phyloP scores from a whole-genome alignment of 73 alveolate genomes.

The Symbiodinium natans region DNA sequence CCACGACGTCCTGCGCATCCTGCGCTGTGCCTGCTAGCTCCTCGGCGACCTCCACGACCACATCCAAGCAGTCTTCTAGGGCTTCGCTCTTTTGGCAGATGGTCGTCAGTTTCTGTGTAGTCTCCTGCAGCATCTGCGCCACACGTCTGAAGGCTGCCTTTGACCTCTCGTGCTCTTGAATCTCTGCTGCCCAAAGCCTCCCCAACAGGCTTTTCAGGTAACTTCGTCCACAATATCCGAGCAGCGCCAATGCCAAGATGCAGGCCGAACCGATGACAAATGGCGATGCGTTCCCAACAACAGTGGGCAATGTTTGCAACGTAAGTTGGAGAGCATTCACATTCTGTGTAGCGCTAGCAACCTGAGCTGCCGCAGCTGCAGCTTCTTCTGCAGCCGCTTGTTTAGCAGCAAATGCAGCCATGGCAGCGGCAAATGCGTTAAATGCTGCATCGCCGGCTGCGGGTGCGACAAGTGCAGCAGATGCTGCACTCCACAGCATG shows the following conservation, averaged over 20 bases:
- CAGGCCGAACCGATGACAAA: background rate
- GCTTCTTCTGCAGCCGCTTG: background rate
- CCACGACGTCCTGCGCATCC: background rate
- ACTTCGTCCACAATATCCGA: background rate
- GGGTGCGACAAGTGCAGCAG: background rate
- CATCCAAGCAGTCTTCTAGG: background rate
- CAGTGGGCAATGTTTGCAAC: background rate
- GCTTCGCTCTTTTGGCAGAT: background rate
- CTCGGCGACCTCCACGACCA: slow-evolving; percentile 12
- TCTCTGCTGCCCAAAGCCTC: slow-evolving; percentile 54
- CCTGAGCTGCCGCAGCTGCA: background rate
- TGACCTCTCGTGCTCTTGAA: slow-evolving; percentile 10
- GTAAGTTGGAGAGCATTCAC: background rate
- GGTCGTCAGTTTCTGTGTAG: background rate
- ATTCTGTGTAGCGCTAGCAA: background rate
- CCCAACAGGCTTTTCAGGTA: background rate
- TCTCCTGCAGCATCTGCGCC: background rate
- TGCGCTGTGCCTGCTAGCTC: slow-evolving; percentile 26
- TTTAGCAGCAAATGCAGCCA: background rate
- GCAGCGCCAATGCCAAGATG: slow-evolving; percentile 32
- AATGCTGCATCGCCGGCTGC: background rate
- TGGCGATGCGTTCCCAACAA: background rate
- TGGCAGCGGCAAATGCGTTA: background rate
- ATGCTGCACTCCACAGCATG: background rate
- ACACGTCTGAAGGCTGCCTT: background rate